Evolutionary conservation across 441 rosid species (phyloP).

Genomic region (Gossypium schwendimanii): DNA sequence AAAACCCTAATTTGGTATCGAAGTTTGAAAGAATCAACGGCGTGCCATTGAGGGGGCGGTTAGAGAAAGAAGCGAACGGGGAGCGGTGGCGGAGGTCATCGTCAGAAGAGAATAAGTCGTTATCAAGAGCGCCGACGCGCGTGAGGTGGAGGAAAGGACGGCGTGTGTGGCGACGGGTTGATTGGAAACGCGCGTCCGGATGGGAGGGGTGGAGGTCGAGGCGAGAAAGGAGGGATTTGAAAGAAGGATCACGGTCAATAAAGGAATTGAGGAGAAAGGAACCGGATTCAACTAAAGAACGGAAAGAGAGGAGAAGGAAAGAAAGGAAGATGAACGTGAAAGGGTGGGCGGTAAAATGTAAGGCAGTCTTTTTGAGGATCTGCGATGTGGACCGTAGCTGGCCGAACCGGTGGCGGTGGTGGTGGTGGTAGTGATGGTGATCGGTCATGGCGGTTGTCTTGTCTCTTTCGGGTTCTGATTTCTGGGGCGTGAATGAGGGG

Average conservation of each 20-base stretch:
- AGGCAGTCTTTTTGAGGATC: conserved; percentile 42
- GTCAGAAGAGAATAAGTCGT: conserved; percentile 74
- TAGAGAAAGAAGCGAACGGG: conserved; percentile 26
- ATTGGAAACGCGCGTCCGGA: conserved; percentile 13
- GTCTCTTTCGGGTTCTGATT: conserved; percentile 14
- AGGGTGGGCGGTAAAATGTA: conserved; percentile 45
- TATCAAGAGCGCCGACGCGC: conserved; percentile 72
- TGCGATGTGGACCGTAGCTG: conserved; percentile 59
- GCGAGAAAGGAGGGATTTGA: conserved; percentile 73
- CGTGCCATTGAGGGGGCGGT: conserved; percentile 47
- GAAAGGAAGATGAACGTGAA: conserved; percentile 60
- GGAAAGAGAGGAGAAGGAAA: conserved; percentile 72
- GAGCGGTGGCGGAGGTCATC: conserved; percentile 50
- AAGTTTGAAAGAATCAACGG: conserved; percentile 45
- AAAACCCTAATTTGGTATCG: conserved; percentile 46
- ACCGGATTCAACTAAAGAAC: conserved; percentile 61
- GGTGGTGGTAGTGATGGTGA: conserved; percentile 29
- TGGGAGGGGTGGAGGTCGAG: conserved; percentile 45
- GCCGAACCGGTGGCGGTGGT: conserved; percentile 26
- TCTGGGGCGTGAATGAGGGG: neutral
- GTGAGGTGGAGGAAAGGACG: conserved; percentile 80
- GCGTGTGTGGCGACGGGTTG: conserved; percentile 37
- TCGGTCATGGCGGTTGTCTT: conserved; percentile 51
- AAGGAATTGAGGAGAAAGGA: conserved; percentile 56
- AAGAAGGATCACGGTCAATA: conserved; percentile 78